Percentiles rank a stretch among this genome's conserved stretches.
Conservation (phyloP, 1,284 basidiomycete genomes). For the Boletus sp. region DNA sequence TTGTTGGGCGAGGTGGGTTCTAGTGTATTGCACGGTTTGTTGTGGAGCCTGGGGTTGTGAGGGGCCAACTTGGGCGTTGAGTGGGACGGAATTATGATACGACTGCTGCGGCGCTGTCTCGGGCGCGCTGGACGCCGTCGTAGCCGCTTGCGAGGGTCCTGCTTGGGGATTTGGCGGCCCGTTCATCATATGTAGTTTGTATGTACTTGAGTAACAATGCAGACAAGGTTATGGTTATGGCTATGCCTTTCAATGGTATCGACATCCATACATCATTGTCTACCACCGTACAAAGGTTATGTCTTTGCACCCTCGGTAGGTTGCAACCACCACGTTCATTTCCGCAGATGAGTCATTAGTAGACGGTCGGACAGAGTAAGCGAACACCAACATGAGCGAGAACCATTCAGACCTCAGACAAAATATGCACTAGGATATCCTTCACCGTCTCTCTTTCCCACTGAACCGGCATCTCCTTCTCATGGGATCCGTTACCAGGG, state of each 20-base stretch:
- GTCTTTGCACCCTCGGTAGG: no score
- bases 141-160: slow-evolving; percentile 18
- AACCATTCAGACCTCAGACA: slow-evolving; percentile 46
- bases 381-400: neutral
- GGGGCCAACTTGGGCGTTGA: slow-evolving; percentile 12
- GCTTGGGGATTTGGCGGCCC: slow-evolving; percentile 22
- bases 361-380: neutral
- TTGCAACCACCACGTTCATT: no score
- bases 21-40: slow-evolving; percentile 21
- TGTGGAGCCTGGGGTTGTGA: slow-evolving; percentile 19
- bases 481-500: slow-evolving; percentile 24
- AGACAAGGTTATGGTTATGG: slow-evolving; percentile 1
- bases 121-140: slow-evolving; percentile 7
- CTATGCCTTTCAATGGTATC: no score
- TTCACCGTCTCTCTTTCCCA: slow-evolving; percentile 48
- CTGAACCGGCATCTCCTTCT: slow-evolving; percentile 13
- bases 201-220: neutral
- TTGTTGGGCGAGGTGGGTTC: slow-evolving; percentile 18
- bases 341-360: no score
- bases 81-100: slow-evolving; percentile 7
- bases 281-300: no score
- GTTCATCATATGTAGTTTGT: slow-evolving; percentile 20
- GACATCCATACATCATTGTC: no score
- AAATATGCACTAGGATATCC: slow-evolving; percentile 53
- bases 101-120: slow-evolving; percentile 18